Conservation (phyloP, 371 early-diverging fungal genomes). For the Circinella umbellata region DNA sequence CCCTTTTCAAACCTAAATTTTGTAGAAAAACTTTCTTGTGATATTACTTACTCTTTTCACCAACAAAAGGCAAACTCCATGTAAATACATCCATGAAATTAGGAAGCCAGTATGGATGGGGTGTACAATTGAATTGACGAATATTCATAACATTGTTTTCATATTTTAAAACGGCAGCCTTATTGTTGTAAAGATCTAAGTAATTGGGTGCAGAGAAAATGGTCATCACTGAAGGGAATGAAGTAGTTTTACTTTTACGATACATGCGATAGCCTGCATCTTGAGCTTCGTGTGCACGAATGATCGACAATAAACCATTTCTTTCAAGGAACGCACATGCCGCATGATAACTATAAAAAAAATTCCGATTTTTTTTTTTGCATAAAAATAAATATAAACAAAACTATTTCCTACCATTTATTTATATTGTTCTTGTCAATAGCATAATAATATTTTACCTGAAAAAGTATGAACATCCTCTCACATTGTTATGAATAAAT, state of each 20-base stretch:
- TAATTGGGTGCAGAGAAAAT: constrained; percentile 98
- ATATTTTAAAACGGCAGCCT: constrained; percentile 95
- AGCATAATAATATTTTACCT: constrained; percentile 42
- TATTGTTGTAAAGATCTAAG: constrained; percentile 97
- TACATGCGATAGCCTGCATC: constrained; percentile 98
- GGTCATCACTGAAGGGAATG: constrained; percentile 96
- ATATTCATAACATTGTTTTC: constrained; percentile 98
- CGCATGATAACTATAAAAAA: constrained; percentile 76
- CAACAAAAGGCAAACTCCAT: constrained; percentile 98
- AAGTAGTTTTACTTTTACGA: constrained; percentile 88
- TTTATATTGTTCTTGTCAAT: no score
- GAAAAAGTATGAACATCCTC: constrained; percentile 96
- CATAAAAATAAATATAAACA: constrained; percentile 7
- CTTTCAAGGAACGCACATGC: constrained; percentile 91
- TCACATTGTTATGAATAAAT: constrained; percentile 89
- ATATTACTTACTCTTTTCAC: constrained; percentile 86
- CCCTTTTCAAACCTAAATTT: no score
- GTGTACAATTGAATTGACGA: constrained; percentile 83
- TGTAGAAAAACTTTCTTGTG: no score
- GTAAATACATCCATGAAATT: constrained; percentile 98
- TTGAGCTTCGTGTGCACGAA: constrained; percentile 98
- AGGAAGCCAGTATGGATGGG: constrained; percentile 97
- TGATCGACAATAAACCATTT: constrained; percentile 92
- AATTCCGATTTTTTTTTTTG: background rate
- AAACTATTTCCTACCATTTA: background rate